Conservation (phyloP, 257 asterid genomes). For the Buddleja alternifolia region DNA sequence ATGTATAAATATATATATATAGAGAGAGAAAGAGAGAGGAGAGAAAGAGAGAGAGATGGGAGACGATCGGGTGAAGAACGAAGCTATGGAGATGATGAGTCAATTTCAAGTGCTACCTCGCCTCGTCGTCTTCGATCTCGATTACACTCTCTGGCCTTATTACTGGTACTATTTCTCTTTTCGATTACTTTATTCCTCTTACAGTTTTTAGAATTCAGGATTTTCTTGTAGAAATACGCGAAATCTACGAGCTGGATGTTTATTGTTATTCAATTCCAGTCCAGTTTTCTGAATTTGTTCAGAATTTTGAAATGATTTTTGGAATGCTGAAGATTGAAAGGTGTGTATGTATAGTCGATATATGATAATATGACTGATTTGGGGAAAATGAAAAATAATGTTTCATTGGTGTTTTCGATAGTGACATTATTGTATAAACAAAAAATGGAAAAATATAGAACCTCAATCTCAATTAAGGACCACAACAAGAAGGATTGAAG, state of each 20-base stretch:
- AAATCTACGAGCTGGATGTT: background rate
- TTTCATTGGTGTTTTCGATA: conserved; percentile 8
- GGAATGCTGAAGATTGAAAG: background rate
- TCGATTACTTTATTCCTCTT: background rate
- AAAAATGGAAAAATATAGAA: background rate
- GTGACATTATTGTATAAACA: no score
- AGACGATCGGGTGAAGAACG: conserved; percentile 82
- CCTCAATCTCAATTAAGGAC: background rate
- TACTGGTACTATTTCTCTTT: conserved; percentile 46
- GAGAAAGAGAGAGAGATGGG: conserved; percentile 50
- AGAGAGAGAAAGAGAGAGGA: conserved; percentile 2
- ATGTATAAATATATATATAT: no score
- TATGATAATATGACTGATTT: background rate
- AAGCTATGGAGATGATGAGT: conserved; percentile 80
- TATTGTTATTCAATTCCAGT: background rate
- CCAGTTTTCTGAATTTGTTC: background rate
- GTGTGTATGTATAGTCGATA: no score
- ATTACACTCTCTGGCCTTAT: conserved; percentile 76
- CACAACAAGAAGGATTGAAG: background rate
- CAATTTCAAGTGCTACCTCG: conserved; percentile 81
- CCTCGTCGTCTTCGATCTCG: conserved; percentile 89
- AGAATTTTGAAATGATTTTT: no score
- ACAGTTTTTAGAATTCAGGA: background rate
- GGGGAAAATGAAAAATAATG: background rate
- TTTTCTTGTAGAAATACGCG: background rate